Conservation (phyloP, 2,329 filamentous ascomycete genomes). For the Akanthomyces muscarius region DNA sequence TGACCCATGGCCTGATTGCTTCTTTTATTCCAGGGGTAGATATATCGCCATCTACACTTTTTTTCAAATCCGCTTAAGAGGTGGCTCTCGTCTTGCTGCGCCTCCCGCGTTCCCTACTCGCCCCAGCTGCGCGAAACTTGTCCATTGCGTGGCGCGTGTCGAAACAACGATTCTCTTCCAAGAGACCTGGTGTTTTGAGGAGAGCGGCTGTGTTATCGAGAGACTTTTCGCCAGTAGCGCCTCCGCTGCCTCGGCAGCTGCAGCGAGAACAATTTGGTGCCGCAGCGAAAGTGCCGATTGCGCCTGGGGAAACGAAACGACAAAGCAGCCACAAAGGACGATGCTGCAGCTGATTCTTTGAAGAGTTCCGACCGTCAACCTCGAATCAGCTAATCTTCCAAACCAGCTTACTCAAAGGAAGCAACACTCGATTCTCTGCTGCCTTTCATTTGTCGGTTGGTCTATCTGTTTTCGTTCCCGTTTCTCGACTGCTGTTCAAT, state of each 20-base stretch:
- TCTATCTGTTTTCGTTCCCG: conserved; percentile 4
- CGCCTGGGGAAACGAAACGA: conserved; percentile 5
- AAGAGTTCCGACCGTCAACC: not conserved
- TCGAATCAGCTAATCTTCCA: not conserved
- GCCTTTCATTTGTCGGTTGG: conserved; percentile 10
- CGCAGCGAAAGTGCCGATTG: not conserved
- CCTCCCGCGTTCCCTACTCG: not conserved
- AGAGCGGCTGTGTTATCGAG: conserved; percentile 4
- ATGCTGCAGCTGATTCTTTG: not conserved
- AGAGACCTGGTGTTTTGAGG: not conserved
- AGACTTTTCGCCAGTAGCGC: not conserved
- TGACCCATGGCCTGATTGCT: conserved; percentile 14
- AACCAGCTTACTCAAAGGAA: not conserved
- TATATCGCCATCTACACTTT: conserved; percentile 16
- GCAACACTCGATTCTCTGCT: not conserved
- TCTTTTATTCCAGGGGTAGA: conserved; percentile 17
- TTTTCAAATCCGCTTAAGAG: conserved; percentile 2
- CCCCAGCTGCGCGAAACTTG: conserved; percentile 5
- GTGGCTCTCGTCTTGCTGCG: not conserved
- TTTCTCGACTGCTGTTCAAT: conserved; percentile 4
- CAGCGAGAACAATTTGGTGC: not conserved
- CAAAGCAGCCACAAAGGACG: not conserved
- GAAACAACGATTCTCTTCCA: not conserved
- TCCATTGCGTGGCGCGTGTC: not conserved
- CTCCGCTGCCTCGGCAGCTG: not conserved